Conservation (phyloP, 2,329 filamentous ascomycete species). For the Bertia moriformis region DNA sequence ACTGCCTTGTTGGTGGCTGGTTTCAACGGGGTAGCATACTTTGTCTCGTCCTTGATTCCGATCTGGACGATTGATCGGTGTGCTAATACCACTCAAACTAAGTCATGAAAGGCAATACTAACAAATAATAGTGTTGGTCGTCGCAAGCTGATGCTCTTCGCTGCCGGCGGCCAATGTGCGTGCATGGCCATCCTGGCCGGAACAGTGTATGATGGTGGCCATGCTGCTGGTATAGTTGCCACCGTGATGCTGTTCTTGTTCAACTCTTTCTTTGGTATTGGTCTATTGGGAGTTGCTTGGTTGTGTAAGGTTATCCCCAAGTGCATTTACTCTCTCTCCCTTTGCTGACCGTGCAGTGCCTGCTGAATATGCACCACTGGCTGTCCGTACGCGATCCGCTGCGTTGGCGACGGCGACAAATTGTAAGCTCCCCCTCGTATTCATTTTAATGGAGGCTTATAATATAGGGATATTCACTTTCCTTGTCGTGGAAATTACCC, state of each 20-base stretch:
- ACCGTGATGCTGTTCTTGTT: constrained; percentile 27
- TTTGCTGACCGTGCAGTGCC: constrained; percentile 14
- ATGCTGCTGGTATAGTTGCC: constrained; percentile 22
- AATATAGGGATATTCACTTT: constrained; percentile 9
- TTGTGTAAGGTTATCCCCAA: constrained; percentile 13
- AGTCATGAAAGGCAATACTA: constrained; percentile 9
- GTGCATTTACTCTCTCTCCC: constrained; percentile 12
- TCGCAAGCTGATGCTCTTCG: constrained; percentile 41
- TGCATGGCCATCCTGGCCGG: constrained; percentile 31
- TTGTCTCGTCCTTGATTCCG: constrained; percentile 14
- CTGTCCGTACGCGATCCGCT: constrained; percentile 20
- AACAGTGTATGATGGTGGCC: constrained; percentile 21
- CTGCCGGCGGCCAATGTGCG: constrained; percentile 15
- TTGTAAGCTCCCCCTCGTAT: constrained; percentile 9
- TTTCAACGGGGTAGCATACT: constrained; percentile 26
- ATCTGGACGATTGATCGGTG: constrained; percentile 18
- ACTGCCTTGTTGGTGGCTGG: constrained; percentile 35
- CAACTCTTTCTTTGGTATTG: constrained; percentile 25
- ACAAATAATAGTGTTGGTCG: constrained; percentile 28
- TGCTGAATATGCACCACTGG: constrained; percentile 25
- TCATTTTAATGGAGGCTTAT: background rate
- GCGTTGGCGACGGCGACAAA: constrained; percentile 22
- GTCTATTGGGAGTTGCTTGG: constrained; percentile 22
- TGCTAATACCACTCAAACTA: constrained; percentile 20
- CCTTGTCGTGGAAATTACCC: constrained; percentile 20